These are phyloP conservation scores for Castanea crenata DNA, from an alignment of 306 rosid genomes.

Conservation along the genomic window DNA sequence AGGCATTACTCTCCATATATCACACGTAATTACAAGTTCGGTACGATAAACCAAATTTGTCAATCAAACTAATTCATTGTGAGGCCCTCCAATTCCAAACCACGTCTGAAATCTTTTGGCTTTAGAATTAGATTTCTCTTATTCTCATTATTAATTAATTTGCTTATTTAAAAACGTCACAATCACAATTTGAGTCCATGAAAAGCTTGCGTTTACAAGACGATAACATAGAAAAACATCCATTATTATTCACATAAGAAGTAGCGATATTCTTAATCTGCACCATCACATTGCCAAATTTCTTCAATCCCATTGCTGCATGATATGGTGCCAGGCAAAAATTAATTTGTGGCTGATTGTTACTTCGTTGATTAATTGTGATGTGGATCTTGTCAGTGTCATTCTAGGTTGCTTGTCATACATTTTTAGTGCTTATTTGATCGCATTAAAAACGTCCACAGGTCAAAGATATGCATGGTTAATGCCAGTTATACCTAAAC, in stretches of 20 bases:
- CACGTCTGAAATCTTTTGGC: conserved; percentile 11
- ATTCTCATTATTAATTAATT: background rate
- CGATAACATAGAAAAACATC: background rate
- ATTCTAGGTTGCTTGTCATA: too few species aligned
- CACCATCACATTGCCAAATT: too few species aligned
- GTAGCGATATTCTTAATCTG: too few species aligned
- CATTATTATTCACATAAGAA: too few species aligned
- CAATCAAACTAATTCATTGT: conserved; percentile 18
- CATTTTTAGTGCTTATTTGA: conserved; percentile 1
- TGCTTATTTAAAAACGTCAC: background rate
- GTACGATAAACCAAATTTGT: conserved; percentile 31
- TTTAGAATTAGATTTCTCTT: background rate
- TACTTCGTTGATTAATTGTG: background rate
- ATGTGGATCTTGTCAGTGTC: conserved; percentile 1
- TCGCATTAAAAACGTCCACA: conserved; percentile 6
- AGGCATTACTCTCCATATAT: conserved; percentile 40
- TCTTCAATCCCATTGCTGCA: background rate
- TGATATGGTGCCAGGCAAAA: background rate
- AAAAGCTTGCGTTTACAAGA: background rate
- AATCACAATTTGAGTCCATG: background rate
- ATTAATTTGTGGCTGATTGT: background rate
- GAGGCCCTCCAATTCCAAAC: conserved; percentile 3
- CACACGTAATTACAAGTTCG: conserved; percentile 43
- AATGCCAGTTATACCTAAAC: conserved; percentile 31
- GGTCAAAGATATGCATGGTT: conserved; percentile 32